phyloP scores from a whole-genome alignment of 1,284 basidiomycete species.

The Irpex sp. region DNA sequence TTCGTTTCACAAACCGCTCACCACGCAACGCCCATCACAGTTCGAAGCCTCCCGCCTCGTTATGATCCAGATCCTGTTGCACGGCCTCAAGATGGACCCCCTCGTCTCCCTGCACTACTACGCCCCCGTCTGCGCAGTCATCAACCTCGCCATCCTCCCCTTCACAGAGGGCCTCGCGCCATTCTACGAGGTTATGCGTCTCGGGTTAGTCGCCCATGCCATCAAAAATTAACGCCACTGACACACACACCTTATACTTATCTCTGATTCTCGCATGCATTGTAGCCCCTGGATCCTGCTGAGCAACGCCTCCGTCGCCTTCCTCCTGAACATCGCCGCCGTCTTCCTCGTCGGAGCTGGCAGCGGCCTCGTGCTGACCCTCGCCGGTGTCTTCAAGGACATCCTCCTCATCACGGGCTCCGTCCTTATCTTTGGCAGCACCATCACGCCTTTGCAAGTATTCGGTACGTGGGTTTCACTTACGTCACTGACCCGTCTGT shows the following conservation, averaged over 20 bases:
- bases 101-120: constrained; percentile 96
- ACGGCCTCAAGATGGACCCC: constrained; percentile 97
- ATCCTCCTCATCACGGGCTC: constrained; percentile 92
- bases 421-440: constrained; percentile 79
- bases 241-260: background rate
- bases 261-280: background rate
- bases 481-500: background rate
- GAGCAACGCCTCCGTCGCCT: constrained; percentile 86
- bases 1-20: constrained; percentile 5
- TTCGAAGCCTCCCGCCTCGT: constrained; percentile 91
- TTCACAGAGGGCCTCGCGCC: constrained; percentile 91
- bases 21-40: constrained; percentile 26
- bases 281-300: constrained; percentile 69
- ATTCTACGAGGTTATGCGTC: constrained; percentile 68
- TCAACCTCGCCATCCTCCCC: constrained; percentile 83
- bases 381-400: constrained; percentile 94
- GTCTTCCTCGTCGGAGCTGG: constrained; percentile 93
- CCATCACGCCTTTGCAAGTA: constrained; percentile 82
- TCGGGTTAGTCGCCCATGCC: constrained; percentile 39
- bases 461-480: constrained; percentile 53
- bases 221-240: background rate
- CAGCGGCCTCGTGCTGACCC: constrained; percentile 85
- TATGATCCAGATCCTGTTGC: constrained; percentile 94
- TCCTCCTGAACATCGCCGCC: constrained; percentile 89
- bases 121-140: constrained; percentile 90